phyloP scores from a whole-genome alignment of 2,329 filamentous ascomycete species.

The Aspergillus tubingensis region DNA sequence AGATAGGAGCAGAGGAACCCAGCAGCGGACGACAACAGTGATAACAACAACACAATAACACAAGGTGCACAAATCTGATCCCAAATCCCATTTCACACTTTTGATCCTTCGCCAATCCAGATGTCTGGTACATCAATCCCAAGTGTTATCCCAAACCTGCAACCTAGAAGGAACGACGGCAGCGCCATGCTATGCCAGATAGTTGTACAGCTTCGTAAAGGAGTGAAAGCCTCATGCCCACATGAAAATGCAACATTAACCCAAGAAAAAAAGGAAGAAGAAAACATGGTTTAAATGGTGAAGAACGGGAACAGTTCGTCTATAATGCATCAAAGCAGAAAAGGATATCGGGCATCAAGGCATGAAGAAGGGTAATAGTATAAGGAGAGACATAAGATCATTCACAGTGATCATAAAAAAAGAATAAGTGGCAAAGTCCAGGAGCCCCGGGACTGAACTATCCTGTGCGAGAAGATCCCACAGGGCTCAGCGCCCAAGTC shows the following conservation, averaged over 20 bases:
- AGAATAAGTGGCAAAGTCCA: conserved; percentile 5
- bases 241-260: conserved; percentile 28
- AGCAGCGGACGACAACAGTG: background rate
- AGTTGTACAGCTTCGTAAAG: conserved; percentile 38
- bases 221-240: conserved; percentile 38
- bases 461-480: conserved; percentile 16
- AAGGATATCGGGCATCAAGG: conserved; percentile 32
- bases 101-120: conserved; percentile 20
- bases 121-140: conserved; percentile 20
- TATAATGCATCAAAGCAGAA: conserved; percentile 30
- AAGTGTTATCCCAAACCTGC: conserved; percentile 31
- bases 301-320: conserved; percentile 37
- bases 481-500: conserved; percentile 28
- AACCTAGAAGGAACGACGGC: conserved; percentile 41
- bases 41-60: background rate
- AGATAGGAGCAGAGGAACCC: background rate
- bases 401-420: conserved; percentile 25
- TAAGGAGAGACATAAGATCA: conserved; percentile 41
- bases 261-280: conserved; percentile 24
- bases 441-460: conserved; percentile 21
- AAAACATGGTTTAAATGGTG: conserved; percentile 25
- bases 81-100: conserved; percentile 20
- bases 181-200: conserved; percentile 40
- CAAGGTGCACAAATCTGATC: background rate
- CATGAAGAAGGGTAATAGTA: conserved; percentile 24